Conservation (phyloP, 1,284 basidiomycete genomes). For the Polyporus tsugae region DNA sequence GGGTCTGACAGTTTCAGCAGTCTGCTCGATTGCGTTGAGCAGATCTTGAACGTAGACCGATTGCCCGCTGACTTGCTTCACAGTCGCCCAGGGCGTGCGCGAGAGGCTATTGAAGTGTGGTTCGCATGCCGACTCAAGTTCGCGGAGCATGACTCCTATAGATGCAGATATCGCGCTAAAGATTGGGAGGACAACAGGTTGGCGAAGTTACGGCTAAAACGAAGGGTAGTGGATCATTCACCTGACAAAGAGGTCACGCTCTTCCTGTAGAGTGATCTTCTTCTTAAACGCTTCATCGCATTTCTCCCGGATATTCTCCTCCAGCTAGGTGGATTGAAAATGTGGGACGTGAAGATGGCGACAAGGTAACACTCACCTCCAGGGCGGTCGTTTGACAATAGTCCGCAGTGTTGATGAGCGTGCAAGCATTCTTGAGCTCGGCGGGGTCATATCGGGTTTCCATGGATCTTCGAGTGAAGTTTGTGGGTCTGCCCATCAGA, state of each 20-base stretch:
- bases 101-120: conserved; percentile 78
- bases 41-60: conserved; percentile 85
- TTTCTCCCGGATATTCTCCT: conserved; percentile 89
- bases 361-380: conserved; percentile 60
- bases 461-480: conserved; percentile 66
- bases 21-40: conserved; percentile 67
- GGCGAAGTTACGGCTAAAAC: background rate
- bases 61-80: conserved; percentile 86
- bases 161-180: conserved; percentile 82
- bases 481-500: conserved; percentile 42
- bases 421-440: conserved; percentile 83
- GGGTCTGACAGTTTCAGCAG: conserved; percentile 72
- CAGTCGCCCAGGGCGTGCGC: conserved; percentile 78
- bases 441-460: conserved; percentile 80
- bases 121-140: conserved; percentile 86
- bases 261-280: conserved; percentile 83
- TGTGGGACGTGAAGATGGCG: background rate
- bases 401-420: conserved; percentile 96
- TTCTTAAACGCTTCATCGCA: conserved; percentile 81
- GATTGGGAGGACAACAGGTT: background rate
- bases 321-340: conserved; percentile 64
- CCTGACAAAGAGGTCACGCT: conserved; percentile 91
- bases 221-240: conserved; percentile 54
- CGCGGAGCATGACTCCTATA: conserved; percentile 80
- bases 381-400: conserved; percentile 94